These are phyloP conservation scores for Heimioporus punctisporus DNA, from an alignment of 1,284 basidiomycete species.

Conservation along the genomic window DNA sequence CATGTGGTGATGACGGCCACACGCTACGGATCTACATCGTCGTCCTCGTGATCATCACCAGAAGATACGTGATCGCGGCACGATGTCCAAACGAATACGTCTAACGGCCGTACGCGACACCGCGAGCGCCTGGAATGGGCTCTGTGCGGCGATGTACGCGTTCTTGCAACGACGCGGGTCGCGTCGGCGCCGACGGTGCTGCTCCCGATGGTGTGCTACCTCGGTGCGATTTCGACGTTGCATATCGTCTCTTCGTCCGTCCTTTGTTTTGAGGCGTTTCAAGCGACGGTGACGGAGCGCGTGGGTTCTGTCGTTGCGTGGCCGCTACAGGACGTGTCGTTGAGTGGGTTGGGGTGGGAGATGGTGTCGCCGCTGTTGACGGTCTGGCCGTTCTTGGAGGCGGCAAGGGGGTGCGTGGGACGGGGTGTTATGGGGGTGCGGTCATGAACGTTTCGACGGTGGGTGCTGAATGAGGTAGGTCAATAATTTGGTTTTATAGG, in stretches of 20 bases:
- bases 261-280: conserved; percentile 17
- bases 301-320: conserved; percentile 8
- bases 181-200: neutral
- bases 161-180: conserved; percentile 18
- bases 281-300: neutral
- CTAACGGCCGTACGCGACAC: conserved; percentile 10
- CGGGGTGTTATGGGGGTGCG: conserved; percentile 3
- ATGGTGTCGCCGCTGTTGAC: neutral
- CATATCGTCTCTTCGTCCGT: conserved; percentile 23
- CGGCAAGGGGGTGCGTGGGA: conserved; percentile 10
- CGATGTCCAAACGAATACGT: conserved; percentile 4
- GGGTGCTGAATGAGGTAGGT: conserved; percentile 8
- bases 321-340: neutral
- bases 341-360: conserved; percentile 4
- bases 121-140: conserved; percentile 17
- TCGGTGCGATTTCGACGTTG: conserved; percentile 9
- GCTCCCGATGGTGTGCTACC: conserved; percentile 4
- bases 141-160: conserved; percentile 11
- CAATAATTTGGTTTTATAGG: neutral
- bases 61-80: conserved; percentile 1
- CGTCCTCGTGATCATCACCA: conserved; percentile 9
- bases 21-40: conserved; percentile 17
- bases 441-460: conserved; percentile 12
- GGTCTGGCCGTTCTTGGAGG: conserved; percentile 1
- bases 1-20: too few species aligned